Conservation (phyloP, 1,139 yeast genomes). For the Protomyces pachydermus region DNA sequence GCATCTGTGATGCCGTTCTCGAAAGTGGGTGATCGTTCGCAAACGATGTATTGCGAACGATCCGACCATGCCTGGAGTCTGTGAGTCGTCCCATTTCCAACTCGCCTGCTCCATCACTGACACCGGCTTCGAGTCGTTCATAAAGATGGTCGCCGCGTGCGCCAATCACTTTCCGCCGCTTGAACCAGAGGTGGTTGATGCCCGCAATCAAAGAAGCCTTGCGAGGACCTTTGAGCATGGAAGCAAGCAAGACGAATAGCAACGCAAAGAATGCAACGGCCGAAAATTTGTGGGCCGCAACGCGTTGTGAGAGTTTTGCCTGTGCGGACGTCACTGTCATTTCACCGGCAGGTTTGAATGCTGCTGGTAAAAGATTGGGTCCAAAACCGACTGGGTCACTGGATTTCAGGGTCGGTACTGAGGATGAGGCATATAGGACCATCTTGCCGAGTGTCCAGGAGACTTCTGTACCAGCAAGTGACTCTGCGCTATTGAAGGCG, state of each 20-base stretch:
- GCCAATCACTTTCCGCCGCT: constrained; percentile 16
- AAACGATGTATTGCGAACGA: neutral
- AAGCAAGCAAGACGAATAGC: neutral
- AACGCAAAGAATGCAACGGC: neutral
- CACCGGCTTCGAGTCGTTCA: constrained; percentile 13
- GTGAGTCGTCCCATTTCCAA: neutral
- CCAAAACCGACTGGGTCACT: constrained; percentile 49
- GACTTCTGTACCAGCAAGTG: constrained; percentile 59
- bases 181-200: constrained; percentile 10
- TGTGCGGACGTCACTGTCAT: neutral
- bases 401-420: constrained; percentile 34
- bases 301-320: neutral
- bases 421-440: constrained; percentile 51
- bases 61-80: neutral
- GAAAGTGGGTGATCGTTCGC: neutral
- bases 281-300: neutral
- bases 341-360: constrained; percentile 20
- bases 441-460: constrained; percentile 87
- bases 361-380: constrained; percentile 38
- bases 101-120: neutral
- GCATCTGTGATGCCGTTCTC: neutral
- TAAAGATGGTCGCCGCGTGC: constrained; percentile 25
- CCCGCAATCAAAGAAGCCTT: constrained; percentile 2
- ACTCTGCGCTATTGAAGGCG: constrained; percentile 58
- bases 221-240: constrained; percentile 12